A percentile compares a stretch with the other conserved stretches of the same genome.
These are phyloP conservation scores for Nectriaceae sp. DNA, from an alignment of 2,329 filamentous ascomycete genomes.

Conservation along the genomic window DNA sequence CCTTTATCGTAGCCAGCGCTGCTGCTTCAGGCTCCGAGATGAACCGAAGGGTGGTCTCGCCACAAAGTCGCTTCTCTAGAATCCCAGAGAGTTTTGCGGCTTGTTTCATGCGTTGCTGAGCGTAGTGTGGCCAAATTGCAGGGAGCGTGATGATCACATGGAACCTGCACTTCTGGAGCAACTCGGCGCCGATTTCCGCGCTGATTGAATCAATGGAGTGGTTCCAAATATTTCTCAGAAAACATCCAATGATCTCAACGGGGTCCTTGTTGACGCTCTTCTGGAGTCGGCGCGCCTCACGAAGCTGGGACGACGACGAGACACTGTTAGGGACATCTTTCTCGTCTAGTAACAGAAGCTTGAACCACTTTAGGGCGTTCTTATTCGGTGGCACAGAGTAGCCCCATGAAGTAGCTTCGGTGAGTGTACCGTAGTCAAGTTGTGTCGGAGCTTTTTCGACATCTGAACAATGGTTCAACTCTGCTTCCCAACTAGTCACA, in stretches of 20 bases:
- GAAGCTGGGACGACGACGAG: slow-evolving; percentile 19
- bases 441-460: slow-evolving; percentile 34
- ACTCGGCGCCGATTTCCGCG: slow-evolving; percentile 17
- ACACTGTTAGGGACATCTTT: slow-evolving; percentile 30
- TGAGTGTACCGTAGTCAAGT: slow-evolving; percentile 15
- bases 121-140: slow-evolving; percentile 44
- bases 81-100: slow-evolving; percentile 39
- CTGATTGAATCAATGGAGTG: slow-evolving; percentile 29
- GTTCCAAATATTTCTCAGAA: slow-evolving; percentile 34
- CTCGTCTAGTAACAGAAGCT: slow-evolving; percentile 39
- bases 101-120: slow-evolving; percentile 35
- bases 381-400: slow-evolving; percentile 28
- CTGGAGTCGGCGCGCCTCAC: slow-evolving; percentile 1
- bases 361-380: slow-evolving; percentile 41
- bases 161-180: slow-evolving; percentile 29
- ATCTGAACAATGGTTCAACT: slow-evolving; percentile 25
- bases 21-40: slow-evolving; percentile 49
- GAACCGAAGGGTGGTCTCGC: slow-evolving; percentile 35
- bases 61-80: slow-evolving; percentile 23
- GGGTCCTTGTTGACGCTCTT: slow-evolving; percentile 17
- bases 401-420: slow-evolving; percentile 27
- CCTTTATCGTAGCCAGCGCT: slow-evolving; percentile 38
- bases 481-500: slow-evolving; percentile 33
- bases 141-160: slow-evolving; percentile 43
- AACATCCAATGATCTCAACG: slow-evolving; percentile 32